Evolutionary conservation across 345 rosid species (phyloP).

Genomic region (Euclidium syriacum): DNA sequence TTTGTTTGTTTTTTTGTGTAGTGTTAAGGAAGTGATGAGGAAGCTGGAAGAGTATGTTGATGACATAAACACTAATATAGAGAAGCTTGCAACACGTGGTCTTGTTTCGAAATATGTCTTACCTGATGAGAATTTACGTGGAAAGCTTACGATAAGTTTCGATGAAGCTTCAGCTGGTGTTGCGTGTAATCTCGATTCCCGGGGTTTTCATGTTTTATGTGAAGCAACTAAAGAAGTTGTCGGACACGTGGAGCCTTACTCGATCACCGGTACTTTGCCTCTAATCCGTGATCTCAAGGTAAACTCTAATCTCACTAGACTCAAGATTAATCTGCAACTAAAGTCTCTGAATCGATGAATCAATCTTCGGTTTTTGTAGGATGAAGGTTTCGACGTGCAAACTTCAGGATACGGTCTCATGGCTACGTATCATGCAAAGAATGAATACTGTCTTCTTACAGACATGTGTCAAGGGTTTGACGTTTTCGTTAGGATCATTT

Average conservation of each 20-base stretch:
- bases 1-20: slow-evolving; percentile 24
- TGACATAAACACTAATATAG: slow-evolving; percentile 70
- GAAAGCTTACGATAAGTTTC: slow-evolving; percentile 74
- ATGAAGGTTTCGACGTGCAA: slow-evolving; percentile 96
- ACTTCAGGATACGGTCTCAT: slow-evolving; percentile 90
- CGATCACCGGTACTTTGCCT: slow-evolving; percentile 92
- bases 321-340: slow-evolving; percentile 1
- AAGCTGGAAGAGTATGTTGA: slow-evolving; percentile 80
- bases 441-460: slow-evolving; percentile 83
- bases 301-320: not conserved
- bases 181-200: slow-evolving; percentile 89
- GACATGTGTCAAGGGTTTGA: slow-evolving; percentile 92
- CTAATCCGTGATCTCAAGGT: slow-evolving; percentile 86
- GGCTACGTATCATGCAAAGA: slow-evolving; percentile 95
- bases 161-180: slow-evolving; percentile 78
- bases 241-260: slow-evolving; percentile 89
- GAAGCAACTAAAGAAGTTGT: slow-evolving; percentile 90
- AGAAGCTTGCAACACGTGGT: slow-evolving; percentile 64
- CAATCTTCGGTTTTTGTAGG: slow-evolving; percentile 38
- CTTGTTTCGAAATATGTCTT: slow-evolving; percentile 86
- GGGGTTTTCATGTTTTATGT: slow-evolving; percentile 76
- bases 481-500: slow-evolving; percentile 66
- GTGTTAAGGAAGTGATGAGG: slow-evolving; percentile 59
- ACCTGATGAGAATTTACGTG: slow-evolving; percentile 69
- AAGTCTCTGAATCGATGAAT: not conserved